phyloP scores from a whole-genome alignment of 2,329 filamentous ascomycete species.

The Cladophialophora exuberans region DNA sequence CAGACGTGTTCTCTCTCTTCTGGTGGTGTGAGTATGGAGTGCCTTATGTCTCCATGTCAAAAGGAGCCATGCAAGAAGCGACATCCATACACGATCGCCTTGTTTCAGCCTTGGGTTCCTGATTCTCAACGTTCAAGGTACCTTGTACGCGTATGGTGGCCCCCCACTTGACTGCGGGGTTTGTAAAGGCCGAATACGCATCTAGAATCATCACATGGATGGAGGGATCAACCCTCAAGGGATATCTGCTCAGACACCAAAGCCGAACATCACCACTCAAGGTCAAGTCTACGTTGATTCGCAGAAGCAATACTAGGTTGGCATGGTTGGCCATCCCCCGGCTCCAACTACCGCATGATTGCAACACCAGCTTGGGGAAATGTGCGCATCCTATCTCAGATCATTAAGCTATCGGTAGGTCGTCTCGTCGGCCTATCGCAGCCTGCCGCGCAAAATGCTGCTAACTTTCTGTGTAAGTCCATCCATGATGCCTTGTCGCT shows the following conservation, averaged over 20 bases:
- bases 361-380: neutral
- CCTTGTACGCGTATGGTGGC: neutral
- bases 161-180: conserved; percentile 6
- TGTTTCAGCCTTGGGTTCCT: conserved; percentile 14
- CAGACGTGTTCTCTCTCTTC: neutral
- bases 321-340: neutral
- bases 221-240: neutral
- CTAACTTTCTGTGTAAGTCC: neutral
- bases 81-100: neutral
- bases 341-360: neutral
- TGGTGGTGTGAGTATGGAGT: neutral
- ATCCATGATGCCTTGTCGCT: neutral
- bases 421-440: conserved; percentile 8
- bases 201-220: no score
- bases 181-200: no score
- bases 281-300: neutral
- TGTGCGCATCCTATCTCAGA: conserved; percentile 13
- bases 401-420: conserved; percentile 12
- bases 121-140: neutral
- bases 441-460: neutral
- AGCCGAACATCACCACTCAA: neutral
- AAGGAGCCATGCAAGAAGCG: neutral
- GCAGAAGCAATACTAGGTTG: neutral
- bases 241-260: neutral
- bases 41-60: neutral